Evolutionary conservation across 1,284 basidiomycete species (phyloP).

Genomic region (Moesziomyces parantarcticus): DNA sequence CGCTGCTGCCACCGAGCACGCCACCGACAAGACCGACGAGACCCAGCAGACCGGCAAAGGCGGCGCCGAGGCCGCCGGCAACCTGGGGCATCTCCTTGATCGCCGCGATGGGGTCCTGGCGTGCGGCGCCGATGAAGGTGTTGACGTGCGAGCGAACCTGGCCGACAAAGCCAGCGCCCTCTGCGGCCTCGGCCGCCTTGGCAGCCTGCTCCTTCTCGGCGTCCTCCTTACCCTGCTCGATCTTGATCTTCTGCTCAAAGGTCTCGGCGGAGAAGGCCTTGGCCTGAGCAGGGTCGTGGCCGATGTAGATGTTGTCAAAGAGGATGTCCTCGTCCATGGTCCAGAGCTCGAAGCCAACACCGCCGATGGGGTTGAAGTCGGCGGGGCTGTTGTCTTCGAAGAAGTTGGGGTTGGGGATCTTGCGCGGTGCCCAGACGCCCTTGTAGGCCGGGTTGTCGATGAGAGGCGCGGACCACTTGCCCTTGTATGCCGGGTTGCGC

Average conservation of each 20-base stretch:
- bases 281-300: conserved; percentile 61
- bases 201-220: conserved; percentile 30
- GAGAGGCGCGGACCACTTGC: conserved; percentile 90
- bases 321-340: conserved; percentile 67
- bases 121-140: conserved; percentile 44
- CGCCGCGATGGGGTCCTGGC: conserved; percentile 56
- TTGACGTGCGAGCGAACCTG: conserved; percentile 46
- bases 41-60: conserved; percentile 53
- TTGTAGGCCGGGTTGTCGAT: conserved; percentile 73
- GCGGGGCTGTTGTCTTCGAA: conserved; percentile 89
- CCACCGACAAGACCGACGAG: conserved; percentile 56
- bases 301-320: conserved; percentile 67
- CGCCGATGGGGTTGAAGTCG: conserved; percentile 73
- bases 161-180: conserved; percentile 29
- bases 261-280: conserved; percentile 60
- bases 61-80: conserved; percentile 56
- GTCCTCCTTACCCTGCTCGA: conserved; percentile 62
- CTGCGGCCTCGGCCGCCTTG: conserved; percentile 34
- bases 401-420: conserved; percentile 80
- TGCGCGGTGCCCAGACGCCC: conserved; percentile 61
- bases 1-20: conserved; percentile 44
- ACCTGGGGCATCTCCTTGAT: conserved; percentile 61
- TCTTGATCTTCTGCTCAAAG: conserved; percentile 60
- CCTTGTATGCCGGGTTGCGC: conserved; percentile 97
- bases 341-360: conserved; percentile 67